phyloP scores from a whole-genome alignment of 805 yeast species.

The Candida pseudoglaebosa region DNA sequence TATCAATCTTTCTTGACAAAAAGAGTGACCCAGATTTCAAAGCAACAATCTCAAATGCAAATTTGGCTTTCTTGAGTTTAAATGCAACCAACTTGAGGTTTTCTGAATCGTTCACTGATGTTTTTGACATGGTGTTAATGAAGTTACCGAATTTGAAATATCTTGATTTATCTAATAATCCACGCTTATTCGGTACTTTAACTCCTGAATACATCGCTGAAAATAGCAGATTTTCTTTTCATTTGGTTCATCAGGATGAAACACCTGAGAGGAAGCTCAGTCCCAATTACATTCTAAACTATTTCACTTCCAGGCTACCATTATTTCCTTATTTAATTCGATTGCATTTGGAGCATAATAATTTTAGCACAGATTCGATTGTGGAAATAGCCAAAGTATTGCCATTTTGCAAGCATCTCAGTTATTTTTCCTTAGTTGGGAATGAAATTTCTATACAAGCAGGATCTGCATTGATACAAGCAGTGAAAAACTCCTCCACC shows the following conservation, averaged over 20 bases:
- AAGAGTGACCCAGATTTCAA: conserved; percentile 16
- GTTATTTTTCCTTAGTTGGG: conserved; percentile 67
- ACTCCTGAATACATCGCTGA: conserved; percentile 2
- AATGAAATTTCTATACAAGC: conserved; percentile 57
- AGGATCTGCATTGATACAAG: conserved; percentile 62
- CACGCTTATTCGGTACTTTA: conserved; percentile 56
- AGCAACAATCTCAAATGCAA: conserved; percentile 16
- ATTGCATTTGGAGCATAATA: conserved; percentile 69
- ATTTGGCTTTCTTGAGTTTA: conserved; percentile 50
- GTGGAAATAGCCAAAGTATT: conserved; percentile 62
- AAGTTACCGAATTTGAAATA: conserved; percentile 58
- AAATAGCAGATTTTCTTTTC: not conserved
- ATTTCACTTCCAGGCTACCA: conserved; percentile 63
- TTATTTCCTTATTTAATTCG: conserved; percentile 59
- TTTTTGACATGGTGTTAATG: conserved; percentile 49
- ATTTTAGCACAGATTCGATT: conserved; percentile 52
- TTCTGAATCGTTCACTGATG: conserved; percentile 44
- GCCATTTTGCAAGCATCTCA: conserved; percentile 62
- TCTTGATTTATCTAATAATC: conserved; percentile 71
- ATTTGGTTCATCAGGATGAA: not conserved
- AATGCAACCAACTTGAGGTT: conserved; percentile 59
- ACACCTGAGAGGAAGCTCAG: not conserved
- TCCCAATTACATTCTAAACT: conserved; percentile 39
- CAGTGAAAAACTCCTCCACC: conserved; percentile 62
- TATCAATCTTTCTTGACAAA: conserved; percentile 35